A percentile compares a stretch with the other conserved stretches of the same genome.
phyloP scores from a whole-genome alignment of 1,284 basidiomycete species.

The Abortiporus biennis region DNA sequence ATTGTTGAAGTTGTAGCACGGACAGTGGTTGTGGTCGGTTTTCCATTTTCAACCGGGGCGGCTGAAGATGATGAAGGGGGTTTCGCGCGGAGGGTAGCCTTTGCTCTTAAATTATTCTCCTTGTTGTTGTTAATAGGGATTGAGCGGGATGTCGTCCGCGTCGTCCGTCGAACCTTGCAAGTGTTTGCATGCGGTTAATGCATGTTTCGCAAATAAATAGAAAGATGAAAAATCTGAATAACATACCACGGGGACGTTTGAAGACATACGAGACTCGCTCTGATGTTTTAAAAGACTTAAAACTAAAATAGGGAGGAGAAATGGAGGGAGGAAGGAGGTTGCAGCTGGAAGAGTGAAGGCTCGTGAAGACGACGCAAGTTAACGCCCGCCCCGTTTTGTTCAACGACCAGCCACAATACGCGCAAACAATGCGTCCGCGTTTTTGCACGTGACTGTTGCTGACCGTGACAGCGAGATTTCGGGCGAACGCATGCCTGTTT shows the following conservation, averaged over 20 bases:
- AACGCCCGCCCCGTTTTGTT: conserved; percentile 24
- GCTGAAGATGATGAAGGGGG: conserved; percentile 33
- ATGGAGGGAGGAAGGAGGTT: conserved; percentile 14
- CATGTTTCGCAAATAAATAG: not conserved
- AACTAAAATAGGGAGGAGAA: conserved; percentile 14
- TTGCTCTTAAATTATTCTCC: conserved; percentile 48
- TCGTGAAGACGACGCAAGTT: conserved; percentile 4
- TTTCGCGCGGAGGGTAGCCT: conserved; percentile 53
- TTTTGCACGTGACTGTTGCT: conserved; percentile 13
- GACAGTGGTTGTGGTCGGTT: conserved; percentile 21
- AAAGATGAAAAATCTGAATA: not conserved
- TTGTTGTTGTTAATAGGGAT: conserved; percentile 50
- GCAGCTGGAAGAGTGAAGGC: conserved; percentile 14
- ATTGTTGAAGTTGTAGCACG: conserved; percentile 29
- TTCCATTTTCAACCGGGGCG: conserved; percentile 28
- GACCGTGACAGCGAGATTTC: no score
- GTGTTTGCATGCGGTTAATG: not conserved
- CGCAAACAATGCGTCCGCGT: conserved; percentile 26
- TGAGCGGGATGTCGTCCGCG: conserved; percentile 45
- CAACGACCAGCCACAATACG: conserved; percentile 25
- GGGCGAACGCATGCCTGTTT: no score
- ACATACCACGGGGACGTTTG: conserved; percentile 30
- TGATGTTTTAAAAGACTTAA: conserved; percentile 9
- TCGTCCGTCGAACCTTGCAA: conserved; percentile 49
- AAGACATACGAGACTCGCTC: conserved; percentile 24